phyloP scores from a whole-genome alignment of 441 rosid genomes.

The Sinapis alba region DNA sequence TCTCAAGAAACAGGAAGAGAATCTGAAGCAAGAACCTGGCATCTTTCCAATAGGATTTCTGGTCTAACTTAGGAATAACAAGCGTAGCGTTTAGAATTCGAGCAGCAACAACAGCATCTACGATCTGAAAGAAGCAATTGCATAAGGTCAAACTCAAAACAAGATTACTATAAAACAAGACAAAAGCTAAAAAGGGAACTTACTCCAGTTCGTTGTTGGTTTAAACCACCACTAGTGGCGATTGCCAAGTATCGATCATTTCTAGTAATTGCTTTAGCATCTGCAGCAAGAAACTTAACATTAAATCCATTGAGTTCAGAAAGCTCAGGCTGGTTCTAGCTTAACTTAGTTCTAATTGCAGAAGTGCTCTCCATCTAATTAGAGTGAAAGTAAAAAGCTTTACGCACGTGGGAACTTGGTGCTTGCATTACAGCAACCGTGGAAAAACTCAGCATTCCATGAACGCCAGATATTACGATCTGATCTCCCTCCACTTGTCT shows the following conservation, averaged over 20 bases:
- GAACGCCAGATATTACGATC: conserved; percentile 88
- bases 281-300: conserved; percentile 43
- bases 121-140: conserved; percentile 58
- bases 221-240: conserved; percentile 91
- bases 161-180: not conserved
- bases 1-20: not conserved
- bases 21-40: conserved; percentile 56
- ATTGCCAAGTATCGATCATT: conserved; percentile 68
- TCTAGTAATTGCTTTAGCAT: conserved; percentile 51
- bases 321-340: conserved; percentile 8
- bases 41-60: conserved; percentile 97
- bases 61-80: conserved; percentile 94
- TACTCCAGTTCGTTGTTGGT: conserved; percentile 96
- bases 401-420: conserved; percentile 64
- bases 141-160: not conserved
- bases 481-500: conserved; percentile 67
- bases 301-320: not conserved
- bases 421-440: conserved; percentile 85
- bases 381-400: not conserved
- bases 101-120: conserved; percentile 98
- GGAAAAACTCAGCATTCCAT: conserved; percentile 55
- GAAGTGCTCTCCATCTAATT: not conserved
- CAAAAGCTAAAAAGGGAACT: conserved; percentile 24
- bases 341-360: not conserved
- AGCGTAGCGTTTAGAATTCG: conserved; percentile 93